phyloP scores from a whole-genome alignment of 1,284 basidiomycete species.

The Malassezia caprae region DNA sequence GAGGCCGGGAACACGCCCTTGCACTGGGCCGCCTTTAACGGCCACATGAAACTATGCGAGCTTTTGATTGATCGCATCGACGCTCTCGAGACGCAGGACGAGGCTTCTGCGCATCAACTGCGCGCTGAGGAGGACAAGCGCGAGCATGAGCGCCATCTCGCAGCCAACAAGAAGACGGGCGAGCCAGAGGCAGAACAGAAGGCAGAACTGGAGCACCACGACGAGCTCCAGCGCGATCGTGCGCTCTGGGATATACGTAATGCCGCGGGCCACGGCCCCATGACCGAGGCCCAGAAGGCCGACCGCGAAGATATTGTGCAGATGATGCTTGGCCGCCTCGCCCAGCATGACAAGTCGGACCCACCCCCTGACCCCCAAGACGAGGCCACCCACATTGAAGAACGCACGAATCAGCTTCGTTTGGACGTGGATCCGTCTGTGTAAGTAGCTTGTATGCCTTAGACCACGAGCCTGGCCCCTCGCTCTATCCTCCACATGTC shows the following conservation, averaged over 20 bases:
- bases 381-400: background rate
- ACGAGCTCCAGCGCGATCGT: conserved; percentile 25
- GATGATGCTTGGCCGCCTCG: conserved; percentile 26
- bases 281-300: conserved; percentile 45
- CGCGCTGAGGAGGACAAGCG: conserved; percentile 16
- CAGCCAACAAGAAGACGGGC: background rate
- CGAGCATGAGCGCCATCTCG: conserved; percentile 10
- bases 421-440: background rate
- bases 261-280: conserved; percentile 40
- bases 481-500: background rate
- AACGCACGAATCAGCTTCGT: background rate
- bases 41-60: conserved; percentile 32
- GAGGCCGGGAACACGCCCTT: conserved; percentile 41
- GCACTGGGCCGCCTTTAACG: conserved; percentile 47
- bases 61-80: conserved; percentile 32
- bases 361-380: background rate
- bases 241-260: conserved; percentile 45
- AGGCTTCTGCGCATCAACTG: conserved; percentile 19
- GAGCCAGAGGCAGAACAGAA: conserved; percentile 2
- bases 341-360: conserved; percentile 7
- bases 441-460: background rate
- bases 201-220: conserved; percentile 15
- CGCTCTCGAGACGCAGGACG: conserved; percentile 19
- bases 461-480: background rate
- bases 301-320: conserved; percentile 40